A percentile compares a stretch with the other conserved stretches of the same genome.
Evolutionary conservation across 306 rosid genomes (phyloP).

Genomic region (Fagus sylvatica): DNA sequence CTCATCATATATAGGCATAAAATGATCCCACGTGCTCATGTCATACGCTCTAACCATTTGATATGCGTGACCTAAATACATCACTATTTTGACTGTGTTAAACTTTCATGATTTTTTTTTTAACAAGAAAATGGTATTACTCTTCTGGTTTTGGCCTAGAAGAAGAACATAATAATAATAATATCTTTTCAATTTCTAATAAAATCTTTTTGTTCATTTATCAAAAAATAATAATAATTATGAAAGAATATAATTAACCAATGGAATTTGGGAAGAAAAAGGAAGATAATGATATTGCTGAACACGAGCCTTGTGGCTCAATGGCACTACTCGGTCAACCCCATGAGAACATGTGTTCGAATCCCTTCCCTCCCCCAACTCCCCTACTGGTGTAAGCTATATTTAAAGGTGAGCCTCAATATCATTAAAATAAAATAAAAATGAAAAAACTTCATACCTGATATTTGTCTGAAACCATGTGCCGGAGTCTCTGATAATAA

Average conservation of each 20-base stretch:
- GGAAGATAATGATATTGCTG: background rate
- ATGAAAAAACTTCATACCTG: slow-evolving; percentile 49
- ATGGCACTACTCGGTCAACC: too few relatives aligned
- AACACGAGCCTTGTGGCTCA: background rate
- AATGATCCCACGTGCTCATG: background rate
- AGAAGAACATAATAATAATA: too few relatives aligned
- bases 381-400: too few relatives aligned
- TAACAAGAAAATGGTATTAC: too few relatives aligned
- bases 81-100: too few relatives aligned
- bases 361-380: too few relatives aligned
- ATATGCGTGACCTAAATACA: background rate
- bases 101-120: too few relatives aligned
- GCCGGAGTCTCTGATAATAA: slow-evolving; percentile 92
- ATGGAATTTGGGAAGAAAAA: background rate
- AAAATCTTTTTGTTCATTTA: background rate
- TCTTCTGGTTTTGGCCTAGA: too few relatives aligned
- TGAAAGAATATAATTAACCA: background rate
- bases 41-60: background rate
- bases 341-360: too few relatives aligned
- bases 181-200: too few relatives aligned
- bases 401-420: background rate
- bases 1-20: background rate
- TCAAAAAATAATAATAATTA: background rate
- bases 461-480: slow-evolving; percentile 97
- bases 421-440: background rate